phyloP scores from a whole-genome alignment of 108 stramenopile genomes.

The Stephanodiscus minutulus region DNA sequence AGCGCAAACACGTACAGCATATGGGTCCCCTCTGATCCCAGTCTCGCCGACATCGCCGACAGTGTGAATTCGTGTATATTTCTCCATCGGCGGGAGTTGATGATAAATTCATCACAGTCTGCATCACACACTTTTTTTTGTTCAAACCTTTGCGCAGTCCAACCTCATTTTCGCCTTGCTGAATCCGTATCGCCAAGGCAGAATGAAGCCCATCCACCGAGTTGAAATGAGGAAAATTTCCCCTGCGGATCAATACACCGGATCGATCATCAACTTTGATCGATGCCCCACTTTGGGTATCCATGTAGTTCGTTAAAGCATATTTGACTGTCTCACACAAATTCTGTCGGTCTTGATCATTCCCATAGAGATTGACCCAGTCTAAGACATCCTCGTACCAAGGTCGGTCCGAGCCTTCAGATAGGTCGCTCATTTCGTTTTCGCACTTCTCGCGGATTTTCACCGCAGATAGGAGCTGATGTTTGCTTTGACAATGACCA shows the following conservation, averaged over 20 bases:
- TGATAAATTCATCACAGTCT: slow-evolving; percentile 24
- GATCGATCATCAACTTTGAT: slow-evolving; percentile 6
- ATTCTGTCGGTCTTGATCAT: slow-evolving; percentile 25
- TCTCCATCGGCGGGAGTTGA: slow-evolving; percentile 33
- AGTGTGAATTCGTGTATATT: slow-evolving; percentile 55
- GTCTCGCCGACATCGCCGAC: slow-evolving; percentile 56
- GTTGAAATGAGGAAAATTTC: slow-evolving; percentile 52
- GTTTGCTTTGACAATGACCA: slow-evolving; percentile 38
- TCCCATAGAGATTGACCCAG: slow-evolving; percentile 33
- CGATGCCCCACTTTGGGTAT: no score
- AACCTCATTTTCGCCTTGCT: slow-evolving; percentile 29
- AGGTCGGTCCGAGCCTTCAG: slow-evolving; percentile 35
- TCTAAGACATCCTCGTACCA: slow-evolving; percentile 67
- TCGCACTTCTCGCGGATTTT: slow-evolving; percentile 23
- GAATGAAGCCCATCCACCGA: slow-evolving; percentile 39
- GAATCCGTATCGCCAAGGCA: slow-evolving; percentile 42
- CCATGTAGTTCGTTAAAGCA: slow-evolving; percentile 30
- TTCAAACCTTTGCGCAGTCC: slow-evolving; percentile 21
- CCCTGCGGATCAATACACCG: slow-evolving; percentile 17
- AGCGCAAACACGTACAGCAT: slow-evolving; percentile 51
- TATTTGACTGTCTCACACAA: slow-evolving; percentile 48
- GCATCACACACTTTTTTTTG: slow-evolving; percentile 23
- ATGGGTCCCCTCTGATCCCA: slow-evolving; percentile 57
- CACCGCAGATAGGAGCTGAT: slow-evolving; percentile 19
- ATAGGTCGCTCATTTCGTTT: slow-evolving; percentile 24